Conservation (phyloP, 2,329 filamentous ascomycete species). For the Microdochium paspali region DNA sequence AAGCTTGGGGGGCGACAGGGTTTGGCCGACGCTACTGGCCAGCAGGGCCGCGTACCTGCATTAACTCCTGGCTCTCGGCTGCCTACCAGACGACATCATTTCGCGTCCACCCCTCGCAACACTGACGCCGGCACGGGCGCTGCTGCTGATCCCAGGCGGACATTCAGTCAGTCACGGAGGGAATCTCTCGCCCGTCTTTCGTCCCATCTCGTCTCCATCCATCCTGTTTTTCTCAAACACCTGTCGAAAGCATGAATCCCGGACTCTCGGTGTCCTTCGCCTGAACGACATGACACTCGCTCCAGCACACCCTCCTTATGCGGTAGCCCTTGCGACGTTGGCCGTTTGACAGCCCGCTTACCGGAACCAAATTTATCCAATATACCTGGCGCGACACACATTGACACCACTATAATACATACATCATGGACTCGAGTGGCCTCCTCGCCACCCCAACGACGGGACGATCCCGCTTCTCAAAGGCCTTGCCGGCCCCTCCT, state of each 20-base stretch:
- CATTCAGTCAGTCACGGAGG: no score
- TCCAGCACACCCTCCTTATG: neutral
- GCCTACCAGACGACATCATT: neutral
- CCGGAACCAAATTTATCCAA: neutral
- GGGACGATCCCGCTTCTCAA: conserved; percentile 47
- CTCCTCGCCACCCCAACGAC: conserved; percentile 20
- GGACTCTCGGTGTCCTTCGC: no score
- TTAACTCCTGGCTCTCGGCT: neutral
- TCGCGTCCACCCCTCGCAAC: neutral
- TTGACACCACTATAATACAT: no score
- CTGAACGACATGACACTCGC: neutral
- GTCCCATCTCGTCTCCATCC: no score
- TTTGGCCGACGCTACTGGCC: neutral
- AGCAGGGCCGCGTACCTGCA: neutral
- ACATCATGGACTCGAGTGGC: conserved; percentile 11
- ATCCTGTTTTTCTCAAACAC: no score
- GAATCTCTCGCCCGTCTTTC: no score
- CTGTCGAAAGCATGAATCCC: no score
- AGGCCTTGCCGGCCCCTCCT: conserved; percentile 44
- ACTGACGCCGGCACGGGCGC: neutral
- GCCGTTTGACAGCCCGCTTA: neutral
- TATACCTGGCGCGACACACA: no score
- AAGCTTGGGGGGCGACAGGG: neutral
- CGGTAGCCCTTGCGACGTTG: neutral
- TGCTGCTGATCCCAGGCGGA: neutral